Evolutionary conservation across 352 stramenopile genomes (phyloP).

Genomic region (Pythium coloratum): DNA sequence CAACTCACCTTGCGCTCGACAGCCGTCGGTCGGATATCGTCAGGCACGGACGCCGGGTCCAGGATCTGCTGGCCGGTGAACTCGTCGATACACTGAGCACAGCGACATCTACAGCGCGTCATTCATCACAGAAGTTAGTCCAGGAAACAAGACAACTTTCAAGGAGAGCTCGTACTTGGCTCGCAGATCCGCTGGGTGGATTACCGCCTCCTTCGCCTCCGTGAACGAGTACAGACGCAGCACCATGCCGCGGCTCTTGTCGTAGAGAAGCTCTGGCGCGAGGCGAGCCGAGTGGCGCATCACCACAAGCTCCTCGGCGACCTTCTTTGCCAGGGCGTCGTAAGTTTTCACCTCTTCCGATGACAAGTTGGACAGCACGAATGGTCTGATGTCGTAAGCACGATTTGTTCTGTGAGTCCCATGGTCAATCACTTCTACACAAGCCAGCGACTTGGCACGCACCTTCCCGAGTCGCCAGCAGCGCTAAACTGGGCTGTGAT

Average conservation of each 20-base stretch:
- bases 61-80: constrained; percentile 86
- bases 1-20: constrained; percentile 76
- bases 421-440: not conserved
- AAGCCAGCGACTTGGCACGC: constrained; percentile 16
- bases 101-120: constrained; percentile 57
- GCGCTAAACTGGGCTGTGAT: constrained; percentile 76
- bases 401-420: not conserved
- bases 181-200: constrained; percentile 75
- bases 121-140: not conserved
- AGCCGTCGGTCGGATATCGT: constrained; percentile 78
- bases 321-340: constrained; percentile 61
- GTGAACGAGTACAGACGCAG: constrained; percentile 72
- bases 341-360: constrained; percentile 69
- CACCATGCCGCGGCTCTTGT: constrained; percentile 79
- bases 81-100: constrained; percentile 85
- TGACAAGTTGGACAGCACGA: constrained; percentile 73
- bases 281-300: constrained; percentile 69
- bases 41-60: constrained; percentile 62
- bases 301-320: constrained; percentile 79
- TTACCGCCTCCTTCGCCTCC: constrained; percentile 69
- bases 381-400: constrained; percentile 41
- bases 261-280: constrained; percentile 76
- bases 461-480: constrained; percentile 77
- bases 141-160: not conserved
- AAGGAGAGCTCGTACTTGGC: constrained; percentile 40